phyloP scores from a whole-genome alignment of 164 flowering plant species.

The Piper longum region DNA sequence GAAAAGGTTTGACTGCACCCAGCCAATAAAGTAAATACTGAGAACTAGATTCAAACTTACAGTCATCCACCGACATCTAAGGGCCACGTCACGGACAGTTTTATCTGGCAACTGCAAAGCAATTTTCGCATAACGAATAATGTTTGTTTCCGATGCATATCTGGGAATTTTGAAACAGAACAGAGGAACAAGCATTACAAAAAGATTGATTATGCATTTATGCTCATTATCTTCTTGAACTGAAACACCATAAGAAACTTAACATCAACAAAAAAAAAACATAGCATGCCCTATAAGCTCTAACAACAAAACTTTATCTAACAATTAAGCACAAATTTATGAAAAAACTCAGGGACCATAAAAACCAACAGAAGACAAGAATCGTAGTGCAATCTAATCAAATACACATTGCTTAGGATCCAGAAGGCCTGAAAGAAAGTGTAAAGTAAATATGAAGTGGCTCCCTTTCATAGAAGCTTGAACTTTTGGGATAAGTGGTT shows the following conservation, averaged over 20 bases:
- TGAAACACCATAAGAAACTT: not conserved
- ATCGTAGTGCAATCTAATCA: too few species aligned
- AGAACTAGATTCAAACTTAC: slow-evolving; percentile 24
- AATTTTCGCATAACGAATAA: slow-evolving; percentile 48
- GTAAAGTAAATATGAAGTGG: too few species aligned
- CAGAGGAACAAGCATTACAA: not conserved
- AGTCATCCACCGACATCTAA: slow-evolving; percentile 61
- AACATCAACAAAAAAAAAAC: too few species aligned
- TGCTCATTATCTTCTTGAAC: not conserved
- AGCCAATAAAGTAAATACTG: not conserved
- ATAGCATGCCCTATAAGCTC: too few species aligned
- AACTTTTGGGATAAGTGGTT: too few species aligned
- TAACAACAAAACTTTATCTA: not conserved
- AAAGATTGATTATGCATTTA: not conserved
- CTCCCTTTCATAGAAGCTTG: too few species aligned
- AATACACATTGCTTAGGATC: too few species aligned
- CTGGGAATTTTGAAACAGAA: slow-evolving; percentile 15
- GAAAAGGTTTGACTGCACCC: not conserved
- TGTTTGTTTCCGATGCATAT: slow-evolving; percentile 28
- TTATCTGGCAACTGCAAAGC: slow-evolving; percentile 43
- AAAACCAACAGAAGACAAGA: not conserved
- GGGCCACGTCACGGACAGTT: slow-evolving; percentile 60
- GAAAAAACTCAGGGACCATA: not conserved
- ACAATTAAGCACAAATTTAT: not conserved
- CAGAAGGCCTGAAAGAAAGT: too few species aligned